These are phyloP conservation scores for Daldinia sp. DNA, from an alignment of 2,329 filamentous ascomycete species.

Conservation along the genomic window DNA sequence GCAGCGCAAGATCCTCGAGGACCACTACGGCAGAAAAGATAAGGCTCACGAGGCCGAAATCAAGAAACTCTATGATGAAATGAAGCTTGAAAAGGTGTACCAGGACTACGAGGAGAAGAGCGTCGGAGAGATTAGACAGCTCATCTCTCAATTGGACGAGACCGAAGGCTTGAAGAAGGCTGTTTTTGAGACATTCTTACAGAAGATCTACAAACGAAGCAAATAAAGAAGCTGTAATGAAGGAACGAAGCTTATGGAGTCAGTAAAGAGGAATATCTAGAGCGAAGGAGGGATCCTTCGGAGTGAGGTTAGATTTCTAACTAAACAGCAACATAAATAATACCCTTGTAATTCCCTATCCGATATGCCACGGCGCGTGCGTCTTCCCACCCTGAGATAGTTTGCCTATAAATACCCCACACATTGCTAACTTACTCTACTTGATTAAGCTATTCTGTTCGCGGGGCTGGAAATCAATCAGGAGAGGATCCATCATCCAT, in stretches of 20 bases:
- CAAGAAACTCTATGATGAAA: conserved; percentile 87
- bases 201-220: conserved; percentile 98
- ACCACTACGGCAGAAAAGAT: conserved; percentile 95
- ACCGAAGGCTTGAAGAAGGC: conserved; percentile 86
- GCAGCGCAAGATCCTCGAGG: conserved; percentile 86
- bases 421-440: neutral
- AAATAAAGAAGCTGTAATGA: conserved; percentile 66
- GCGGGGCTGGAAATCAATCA: conserved; percentile 36
- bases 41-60: conserved; percentile 80
- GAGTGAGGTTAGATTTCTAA: conserved; percentile 16
- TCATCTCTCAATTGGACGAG: conserved; percentile 86
- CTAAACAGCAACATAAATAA: conserved; percentile 18
- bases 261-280: conserved; percentile 1
- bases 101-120: conserved; percentile 88
- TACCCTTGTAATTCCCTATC: conserved; percentile 14
- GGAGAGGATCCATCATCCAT: conserved; percentile 41
- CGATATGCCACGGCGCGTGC: neutral
- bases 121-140: conserved; percentile 76
- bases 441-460: neutral
- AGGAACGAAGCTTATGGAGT: neutral
- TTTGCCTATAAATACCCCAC: neutral
- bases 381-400: neutral
- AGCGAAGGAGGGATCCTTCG: conserved; percentile 10
- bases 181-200: conserved; percentile 87
- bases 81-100: conserved; percentile 85